Base-by-base conservation (phyloP, 805 yeast genomes). In the Metschnikowia corniflorae region DNA sequence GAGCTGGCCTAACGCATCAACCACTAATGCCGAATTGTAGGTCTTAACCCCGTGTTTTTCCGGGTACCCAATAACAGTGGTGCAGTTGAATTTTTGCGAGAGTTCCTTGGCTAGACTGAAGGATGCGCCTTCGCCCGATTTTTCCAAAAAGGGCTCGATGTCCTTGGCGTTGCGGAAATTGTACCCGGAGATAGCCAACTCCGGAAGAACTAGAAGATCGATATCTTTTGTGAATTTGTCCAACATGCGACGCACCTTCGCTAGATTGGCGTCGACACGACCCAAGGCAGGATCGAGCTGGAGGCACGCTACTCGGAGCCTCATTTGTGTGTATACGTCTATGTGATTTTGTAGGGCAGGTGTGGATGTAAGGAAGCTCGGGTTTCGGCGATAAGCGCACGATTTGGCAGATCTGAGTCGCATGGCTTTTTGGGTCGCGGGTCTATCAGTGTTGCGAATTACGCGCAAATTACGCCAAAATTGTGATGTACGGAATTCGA, bases 181-280 rank as follows among this genome's bases (percentile, higher is more conserved):
- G 56, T 88, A 88, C 1, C 96, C 96, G 0, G 95, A 83, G 9
- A 89, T 61, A 0, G 94, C 87, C 33, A 88, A 60, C 51, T 88
- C 97, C 0, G 97, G 95, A 6, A 89, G 68, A 1, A 88, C 73
- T 6, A 88, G 57, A n/a, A 88, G 47, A 53, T 87, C 94, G 1
- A 79, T 75, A 6, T 57, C 54, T 25, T 49, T 47, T 28, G 51
- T 48, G 33, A 32, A 24, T 4, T 29, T 20, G 7, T 63, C 58
- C 9, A 78, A 44, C 5, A 80, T 47, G 2, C 44, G 36, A 31
- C 65, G 47, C 1, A 85, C 79, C 25, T 73, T 66, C 5, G 58
- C 49, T 9, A 71, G 62, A 47, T 82, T 85, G 29, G 68, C 68
- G 30, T 73, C 76, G 2, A 82, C 47, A 26, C 72, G 70, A 2